Conservation (phyloP, 305 asterid species). For the Caryopteris hybrid region DNA sequence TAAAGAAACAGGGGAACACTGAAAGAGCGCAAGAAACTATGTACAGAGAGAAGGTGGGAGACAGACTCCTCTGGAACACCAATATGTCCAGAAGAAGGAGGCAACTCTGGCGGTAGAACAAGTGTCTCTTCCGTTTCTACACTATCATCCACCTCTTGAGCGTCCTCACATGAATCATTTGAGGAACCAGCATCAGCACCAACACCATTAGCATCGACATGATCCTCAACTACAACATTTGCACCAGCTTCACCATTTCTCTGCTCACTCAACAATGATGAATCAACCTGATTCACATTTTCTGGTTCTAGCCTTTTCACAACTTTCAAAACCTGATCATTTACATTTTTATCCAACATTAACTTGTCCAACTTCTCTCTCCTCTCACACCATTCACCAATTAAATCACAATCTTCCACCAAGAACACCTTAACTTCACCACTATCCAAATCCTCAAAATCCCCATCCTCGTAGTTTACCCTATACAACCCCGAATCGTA, state of each 20-base stretch:
- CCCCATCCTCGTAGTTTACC: constrained; percentile 90
- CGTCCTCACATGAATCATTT: constrained; percentile 56
- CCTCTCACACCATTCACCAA: constrained; percentile 63
- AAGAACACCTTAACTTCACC: constrained; percentile 55
- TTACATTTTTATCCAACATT: constrained; percentile 30
- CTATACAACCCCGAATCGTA: constrained; percentile 79
- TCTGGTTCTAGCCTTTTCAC: constrained; percentile 19
- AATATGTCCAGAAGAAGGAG: constrained; percentile 87
- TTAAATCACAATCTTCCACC: constrained; percentile 60
- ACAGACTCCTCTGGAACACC: constrained; percentile 79
- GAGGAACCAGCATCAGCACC: constrained; percentile 39
- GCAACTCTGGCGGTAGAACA: constrained; percentile 78
- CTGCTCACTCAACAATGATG: constrained; percentile 19
- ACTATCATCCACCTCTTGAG: constrained; percentile 30
- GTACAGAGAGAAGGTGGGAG: constrained; percentile 76
- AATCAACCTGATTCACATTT: constrained; percentile 21
- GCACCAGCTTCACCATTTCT: constrained; percentile 30
- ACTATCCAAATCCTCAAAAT: constrained; percentile 79
- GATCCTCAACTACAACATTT: constrained; percentile 27
- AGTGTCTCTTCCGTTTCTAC: constrained; percentile 42
- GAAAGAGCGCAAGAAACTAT: constrained; percentile 81
- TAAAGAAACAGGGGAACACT: constrained; percentile 72
- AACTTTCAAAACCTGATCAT: constrained; percentile 18
- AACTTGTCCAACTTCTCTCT: constrained; percentile 55
- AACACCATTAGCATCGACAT: constrained; percentile 25